Conservation (phyloP, 306 rosid species). For the Crotalaria pallida region DNA sequence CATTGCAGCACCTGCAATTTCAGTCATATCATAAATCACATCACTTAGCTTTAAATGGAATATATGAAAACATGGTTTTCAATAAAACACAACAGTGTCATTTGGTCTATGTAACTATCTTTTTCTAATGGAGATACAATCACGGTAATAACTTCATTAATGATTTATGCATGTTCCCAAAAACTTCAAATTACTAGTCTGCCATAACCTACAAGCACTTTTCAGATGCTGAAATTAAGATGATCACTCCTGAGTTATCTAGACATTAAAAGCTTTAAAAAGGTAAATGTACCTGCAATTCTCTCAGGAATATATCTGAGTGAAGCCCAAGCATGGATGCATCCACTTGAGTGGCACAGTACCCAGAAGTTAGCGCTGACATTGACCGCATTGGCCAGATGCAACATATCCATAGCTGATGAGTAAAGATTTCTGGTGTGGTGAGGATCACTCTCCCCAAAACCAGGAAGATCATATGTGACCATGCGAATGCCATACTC, state of each 20-base stretch:
- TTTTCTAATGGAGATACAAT: constrained; percentile 2
- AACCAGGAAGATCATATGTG: constrained; percentile 96
- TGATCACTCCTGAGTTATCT: background rate
- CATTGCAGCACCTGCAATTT: constrained; percentile 76
- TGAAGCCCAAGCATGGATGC: constrained; percentile 90
- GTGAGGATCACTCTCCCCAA: constrained; percentile 98
- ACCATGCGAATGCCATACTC: constrained; percentile 78
- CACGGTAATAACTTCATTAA: background rate
- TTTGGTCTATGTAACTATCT: background rate
- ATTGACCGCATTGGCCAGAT: constrained; percentile 64
- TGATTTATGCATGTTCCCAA: background rate
- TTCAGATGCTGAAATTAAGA: background rate
- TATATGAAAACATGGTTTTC: background rate
- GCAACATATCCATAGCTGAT: constrained; percentile 76
- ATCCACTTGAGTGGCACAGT: constrained; percentile 75
- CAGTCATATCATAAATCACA: constrained; percentile 18
- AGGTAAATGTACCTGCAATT: constrained; percentile 58
- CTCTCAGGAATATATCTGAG: constrained; percentile 81
- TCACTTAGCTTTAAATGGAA: background rate
- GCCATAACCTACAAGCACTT: background rate
- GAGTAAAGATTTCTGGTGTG: constrained; percentile 71
- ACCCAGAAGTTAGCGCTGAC: constrained; percentile 82
- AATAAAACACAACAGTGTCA: background rate
- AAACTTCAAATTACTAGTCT: background rate
- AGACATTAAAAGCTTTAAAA: background rate